These are phyloP conservation scores for Globisporangium spinosum DNA, from an alignment of 352 stramenopile species.

Conservation along the genomic window DNA sequence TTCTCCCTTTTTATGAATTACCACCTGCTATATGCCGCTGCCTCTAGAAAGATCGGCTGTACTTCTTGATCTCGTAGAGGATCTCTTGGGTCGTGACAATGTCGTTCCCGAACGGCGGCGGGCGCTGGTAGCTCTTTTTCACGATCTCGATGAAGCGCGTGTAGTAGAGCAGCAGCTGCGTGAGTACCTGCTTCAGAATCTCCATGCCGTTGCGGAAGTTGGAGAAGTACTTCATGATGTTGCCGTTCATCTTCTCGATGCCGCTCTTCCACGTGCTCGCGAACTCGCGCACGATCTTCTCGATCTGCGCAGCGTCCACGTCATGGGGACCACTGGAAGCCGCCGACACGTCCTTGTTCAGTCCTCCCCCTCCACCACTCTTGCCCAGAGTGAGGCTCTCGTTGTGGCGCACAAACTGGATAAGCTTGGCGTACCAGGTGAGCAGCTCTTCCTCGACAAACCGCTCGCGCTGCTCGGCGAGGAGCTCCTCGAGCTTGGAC, in stretches of 20 bases:
- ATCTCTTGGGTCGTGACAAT: slow-evolving; percentile 96
- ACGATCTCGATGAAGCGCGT: slow-evolving; percentile 97
- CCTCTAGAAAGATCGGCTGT: slow-evolving; percentile 90
- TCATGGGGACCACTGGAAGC: slow-evolving; percentile 23
- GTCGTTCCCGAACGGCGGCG: slow-evolving; percentile 88
- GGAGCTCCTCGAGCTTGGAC: slow-evolving; percentile 91
- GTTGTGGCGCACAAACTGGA: slow-evolving; percentile 96
- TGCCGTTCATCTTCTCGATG: slow-evolving; percentile 97
- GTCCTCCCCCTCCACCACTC: slow-evolving; percentile 6
- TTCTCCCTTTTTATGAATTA: too few species aligned
- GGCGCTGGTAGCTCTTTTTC: slow-evolving; percentile 86
- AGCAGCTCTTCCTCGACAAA: slow-evolving; percentile 97
- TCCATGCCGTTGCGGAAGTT: slow-evolving; percentile 99
- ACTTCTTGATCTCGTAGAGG: slow-evolving; percentile 98
- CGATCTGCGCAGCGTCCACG: slow-evolving; percentile 88
- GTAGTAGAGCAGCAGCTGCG: slow-evolving; percentile 98
- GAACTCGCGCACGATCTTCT: slow-evolving; percentile 95
- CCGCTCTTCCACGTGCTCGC: slow-evolving; percentile 92
- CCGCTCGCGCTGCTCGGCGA: slow-evolving; percentile 91
- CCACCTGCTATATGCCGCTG: too few species aligned
- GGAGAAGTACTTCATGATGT: slow-evolving; percentile 97
- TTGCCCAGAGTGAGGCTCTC: slow-evolving; percentile 75
- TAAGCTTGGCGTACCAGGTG: slow-evolving; percentile 94
- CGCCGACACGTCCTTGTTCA: not conserved
- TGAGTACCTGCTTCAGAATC: slow-evolving; percentile 98